Evolutionary conservation across 306 rosid species (phyloP).

Genomic region (Hippophae rhamnoides): DNA sequence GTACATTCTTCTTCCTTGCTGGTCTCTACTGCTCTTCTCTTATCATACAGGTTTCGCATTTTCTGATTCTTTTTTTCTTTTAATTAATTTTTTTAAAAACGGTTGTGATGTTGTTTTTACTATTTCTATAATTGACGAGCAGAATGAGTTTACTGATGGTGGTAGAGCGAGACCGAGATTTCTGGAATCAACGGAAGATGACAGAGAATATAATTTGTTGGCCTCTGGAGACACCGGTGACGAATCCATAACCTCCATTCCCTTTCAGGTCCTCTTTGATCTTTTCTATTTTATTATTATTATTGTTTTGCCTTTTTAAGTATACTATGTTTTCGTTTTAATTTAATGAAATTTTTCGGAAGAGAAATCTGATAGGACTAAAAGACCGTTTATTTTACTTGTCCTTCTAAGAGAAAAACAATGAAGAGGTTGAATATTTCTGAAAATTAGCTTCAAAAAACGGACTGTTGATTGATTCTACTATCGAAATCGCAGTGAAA

Average conservation of each 20-base stretch:
- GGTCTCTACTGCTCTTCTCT: conserved; percentile 53
- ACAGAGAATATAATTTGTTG: conserved; percentile 26
- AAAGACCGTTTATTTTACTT: neutral
- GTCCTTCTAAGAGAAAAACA: neutral
- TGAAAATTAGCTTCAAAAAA: neutral
- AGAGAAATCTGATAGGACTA: neutral
- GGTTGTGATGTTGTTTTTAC: neutral
- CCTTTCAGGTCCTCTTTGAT: conserved; percentile 56
- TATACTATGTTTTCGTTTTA: neutral
- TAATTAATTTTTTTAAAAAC: neutral
- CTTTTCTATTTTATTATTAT: neutral
- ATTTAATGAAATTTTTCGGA: neutral
- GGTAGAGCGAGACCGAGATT: conserved; percentile 32
- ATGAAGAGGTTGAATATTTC: neutral
- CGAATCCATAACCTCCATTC: conserved; percentile 57
- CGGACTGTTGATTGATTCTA: neutral
- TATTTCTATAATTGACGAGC: conserved; percentile 14
- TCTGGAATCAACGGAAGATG: conserved; percentile 35
- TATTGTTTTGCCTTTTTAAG: conserved; percentile 1
- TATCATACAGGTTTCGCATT: conserved; percentile 25
- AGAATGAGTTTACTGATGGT: conserved; percentile 25
- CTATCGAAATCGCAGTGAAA: neutral
- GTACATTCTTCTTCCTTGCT: conserved; percentile 62
- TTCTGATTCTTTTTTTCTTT: neutral
- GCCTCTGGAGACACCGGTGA: conserved; percentile 64